Evolutionary conservation across 129 eudicot genomes (phyloP), one percentile per base, ranked within the genome.

Genomic region (Escallonia rubra): DNA sequence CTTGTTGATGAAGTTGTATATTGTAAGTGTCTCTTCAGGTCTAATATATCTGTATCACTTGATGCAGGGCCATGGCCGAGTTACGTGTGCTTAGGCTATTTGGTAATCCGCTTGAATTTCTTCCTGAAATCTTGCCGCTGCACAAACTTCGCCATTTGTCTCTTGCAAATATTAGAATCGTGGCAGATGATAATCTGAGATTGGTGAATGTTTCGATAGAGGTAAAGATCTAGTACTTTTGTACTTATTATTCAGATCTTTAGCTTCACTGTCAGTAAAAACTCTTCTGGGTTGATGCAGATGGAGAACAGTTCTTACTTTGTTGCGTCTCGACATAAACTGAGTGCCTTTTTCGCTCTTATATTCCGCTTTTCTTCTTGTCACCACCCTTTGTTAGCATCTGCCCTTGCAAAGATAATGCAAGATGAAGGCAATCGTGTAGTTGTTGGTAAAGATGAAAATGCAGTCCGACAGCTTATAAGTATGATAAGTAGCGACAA

Each of bases 401-500:
- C 97, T 60, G 90, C 99, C n/a, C 75, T 94, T 76, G 99, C 93
- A 23, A 94, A 94, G 78, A 94, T 94, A 71, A 94, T 94, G 96
- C 93, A 89, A 63, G 97, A 94, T 73, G 90, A 87, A 70, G 97
- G 82, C 71, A 87, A 94, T 69, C 85, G 96, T 65, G 93, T 75
- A 43, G 89, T 94, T 80, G 96, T 94, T 41, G 95, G 97, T 34
- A 94, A 94, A 90, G 99, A 94, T 78, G 99, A 94, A 72, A 94
- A 94, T 77, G 99, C 99, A 14, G 85, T 90, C 62, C 72, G 97
- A 68, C 99, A 94, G 75, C 99, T 94, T 44, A 94, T 90, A 61
- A 94, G 99, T 74, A 94, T 94, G 99, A 94, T 94, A 55, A 94
- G 97, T 80, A 94, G 93, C 51, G 97, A 94, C 71, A 85, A 94